phyloP scores from a whole-genome alignment of 2,329 filamentous ascomycete genomes.

The Orbilia brochopaga region DNA sequence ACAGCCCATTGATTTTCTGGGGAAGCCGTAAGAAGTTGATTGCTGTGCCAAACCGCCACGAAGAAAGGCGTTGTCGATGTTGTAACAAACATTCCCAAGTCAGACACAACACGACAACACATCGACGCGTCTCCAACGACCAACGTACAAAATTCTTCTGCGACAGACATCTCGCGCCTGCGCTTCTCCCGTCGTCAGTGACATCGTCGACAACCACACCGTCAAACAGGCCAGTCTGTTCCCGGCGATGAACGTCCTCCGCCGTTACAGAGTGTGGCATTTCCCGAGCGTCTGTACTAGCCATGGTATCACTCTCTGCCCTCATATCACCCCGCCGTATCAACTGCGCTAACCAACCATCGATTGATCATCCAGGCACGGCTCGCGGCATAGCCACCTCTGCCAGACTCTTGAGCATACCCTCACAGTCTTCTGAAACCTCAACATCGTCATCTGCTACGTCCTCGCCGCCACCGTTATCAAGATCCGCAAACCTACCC shows the following conservation, averaged over 20 bases:
- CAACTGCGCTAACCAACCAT: not conserved
- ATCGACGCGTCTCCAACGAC: not conserved
- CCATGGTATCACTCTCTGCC: constrained; percentile 21
- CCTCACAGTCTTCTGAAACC: not conserved
- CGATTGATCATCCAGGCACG: constrained; percentile 11
- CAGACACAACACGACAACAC: constrained; percentile 11
- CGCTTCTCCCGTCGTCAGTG: constrained; percentile 8
- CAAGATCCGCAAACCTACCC: constrained; percentile 16
- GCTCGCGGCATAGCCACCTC: constrained; percentile 16
- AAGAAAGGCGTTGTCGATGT: constrained; percentile 24
- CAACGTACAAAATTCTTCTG: constrained; percentile 28
- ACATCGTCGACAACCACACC: constrained; percentile 18
- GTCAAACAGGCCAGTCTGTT: constrained; percentile 20
- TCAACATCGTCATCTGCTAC: not conserved
- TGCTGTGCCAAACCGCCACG: too few relatives aligned
- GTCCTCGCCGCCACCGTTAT: not conserved
- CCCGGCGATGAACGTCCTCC: constrained; percentile 35
- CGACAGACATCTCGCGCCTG: not conserved
- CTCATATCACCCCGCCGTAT: not conserved
- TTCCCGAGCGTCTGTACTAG: constrained; percentile 20
- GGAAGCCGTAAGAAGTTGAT: too few relatives aligned
- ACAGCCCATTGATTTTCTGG: too few relatives aligned
- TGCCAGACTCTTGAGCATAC: not conserved
- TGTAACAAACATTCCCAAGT: constrained; percentile 40
- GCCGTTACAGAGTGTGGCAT: constrained; percentile 25